Evolutionary conservation across 257 asterid genomes (phyloP).

Genomic region (Penstemon eatonii): DNA sequence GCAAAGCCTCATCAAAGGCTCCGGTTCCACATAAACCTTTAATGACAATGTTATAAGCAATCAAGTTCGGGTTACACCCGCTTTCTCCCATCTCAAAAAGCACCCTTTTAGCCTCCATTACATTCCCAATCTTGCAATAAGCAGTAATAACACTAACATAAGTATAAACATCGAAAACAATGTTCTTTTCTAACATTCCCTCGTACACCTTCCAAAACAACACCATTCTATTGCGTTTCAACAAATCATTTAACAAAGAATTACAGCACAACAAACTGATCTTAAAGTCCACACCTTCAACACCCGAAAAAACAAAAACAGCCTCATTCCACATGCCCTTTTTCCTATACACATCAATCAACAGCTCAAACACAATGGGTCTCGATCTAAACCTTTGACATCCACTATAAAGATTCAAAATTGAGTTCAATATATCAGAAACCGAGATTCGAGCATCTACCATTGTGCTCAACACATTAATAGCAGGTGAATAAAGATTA

Average conservation of each 20-base stretch:
- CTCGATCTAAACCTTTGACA: slow-evolving; percentile 42
- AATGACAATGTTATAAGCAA: slow-evolving; percentile 65
- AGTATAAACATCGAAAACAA: slow-evolving; percentile 59
- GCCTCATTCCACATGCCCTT: slow-evolving; percentile 70
- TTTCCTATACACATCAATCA: slow-evolving; percentile 73
- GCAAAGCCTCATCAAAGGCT: slow-evolving; percentile 59
- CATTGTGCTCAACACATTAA: slow-evolving; percentile 48
- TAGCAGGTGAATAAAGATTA: slow-evolving; percentile 55
- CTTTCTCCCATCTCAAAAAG: slow-evolving; percentile 60
- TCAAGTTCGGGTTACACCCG: slow-evolving; percentile 58
- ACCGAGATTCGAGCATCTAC: slow-evolving; percentile 44
- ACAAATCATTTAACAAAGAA: slow-evolving; percentile 73
- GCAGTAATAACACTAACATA: slow-evolving; percentile 65
- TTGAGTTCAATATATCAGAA: slow-evolving; percentile 48
- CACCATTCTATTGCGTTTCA: slow-evolving; percentile 56
- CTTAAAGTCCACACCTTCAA: slow-evolving; percentile 37
- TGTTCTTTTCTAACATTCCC: slow-evolving; percentile 53
- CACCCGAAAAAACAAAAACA: slow-evolving; percentile 56
- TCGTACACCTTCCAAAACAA: slow-evolving; percentile 67
- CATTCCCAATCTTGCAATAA: slow-evolving; percentile 68
- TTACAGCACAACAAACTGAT: slow-evolving; percentile 82
- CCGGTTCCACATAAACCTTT: slow-evolving; percentile 65
- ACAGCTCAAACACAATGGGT: slow-evolving; percentile 66
- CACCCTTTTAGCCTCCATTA: slow-evolving; percentile 53
- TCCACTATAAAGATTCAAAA: slow-evolving; percentile 41